A percentile compares a stretch with the other conserved stretches of the same genome.
Evolutionary conservation across 805 yeast genomes (phyloP).

Genomic region (Nakazawaea ishiwadae): DNA sequence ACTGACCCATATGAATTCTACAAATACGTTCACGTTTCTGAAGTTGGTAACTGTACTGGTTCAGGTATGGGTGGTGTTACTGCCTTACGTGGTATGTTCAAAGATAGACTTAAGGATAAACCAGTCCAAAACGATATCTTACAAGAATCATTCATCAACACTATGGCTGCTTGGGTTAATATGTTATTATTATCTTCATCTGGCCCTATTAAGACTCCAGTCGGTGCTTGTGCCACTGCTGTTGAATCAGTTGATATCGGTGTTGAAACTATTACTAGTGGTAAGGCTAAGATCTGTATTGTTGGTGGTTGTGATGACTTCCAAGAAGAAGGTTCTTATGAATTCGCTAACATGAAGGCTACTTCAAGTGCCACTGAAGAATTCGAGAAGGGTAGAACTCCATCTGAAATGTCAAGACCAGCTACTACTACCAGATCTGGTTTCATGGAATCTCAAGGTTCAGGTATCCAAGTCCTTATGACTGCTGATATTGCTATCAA

Average conservation of each 20-base stretch:
- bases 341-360: conserved; percentile 98
- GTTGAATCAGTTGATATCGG: conserved; percentile 96
- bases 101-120: conserved; percentile 84
- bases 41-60: conserved; percentile 99
- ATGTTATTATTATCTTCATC: conserved; percentile 95
- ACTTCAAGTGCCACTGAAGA: conserved; percentile 89
- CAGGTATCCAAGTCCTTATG: conserved; percentile 97
- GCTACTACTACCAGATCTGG: conserved; percentile 94
- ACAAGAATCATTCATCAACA: conserved; percentile 97
- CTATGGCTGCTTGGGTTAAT: conserved; percentile 99
- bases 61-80: conserved; percentile 99
- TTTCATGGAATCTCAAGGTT: conserved; percentile 99
- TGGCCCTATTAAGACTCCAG: conserved; percentile 99
- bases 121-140: conserved; percentile 96
- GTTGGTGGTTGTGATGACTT: conserved; percentile 99
- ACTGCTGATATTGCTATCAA: conserved; percentile 86
- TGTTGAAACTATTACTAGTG: conserved; percentile 86
- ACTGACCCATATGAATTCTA: conserved; percentile 99
- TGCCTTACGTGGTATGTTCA: conserved; percentile 97
- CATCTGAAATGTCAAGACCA: conserved; percentile 98
- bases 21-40: conserved; percentile 96
- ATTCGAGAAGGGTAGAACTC: conserved; percentile 93
- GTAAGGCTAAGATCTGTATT: conserved; percentile 92
- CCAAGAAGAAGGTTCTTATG: conserved; percentile 98
- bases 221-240: conserved; percentile 99